A percentile compares a stretch with the other conserved stretches of the same genome.
Evolutionary conservation across 345 rosid genomes (phyloP).

Genomic region (Syzygium oleosum): DNA sequence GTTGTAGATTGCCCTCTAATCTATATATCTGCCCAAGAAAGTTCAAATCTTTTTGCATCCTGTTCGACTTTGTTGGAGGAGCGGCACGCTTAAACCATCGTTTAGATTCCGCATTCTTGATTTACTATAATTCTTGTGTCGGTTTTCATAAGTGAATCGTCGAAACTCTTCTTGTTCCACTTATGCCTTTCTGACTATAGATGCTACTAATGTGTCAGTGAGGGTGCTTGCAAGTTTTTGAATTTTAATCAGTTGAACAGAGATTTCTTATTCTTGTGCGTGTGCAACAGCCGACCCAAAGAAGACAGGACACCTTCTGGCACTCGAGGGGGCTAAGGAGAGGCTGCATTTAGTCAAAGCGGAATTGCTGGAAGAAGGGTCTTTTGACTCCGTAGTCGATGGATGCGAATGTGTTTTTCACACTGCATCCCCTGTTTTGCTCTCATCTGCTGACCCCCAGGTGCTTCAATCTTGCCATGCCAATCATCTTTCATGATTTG

Average conservation of each 20-base stretch:
- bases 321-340: slow-evolving; percentile 32
- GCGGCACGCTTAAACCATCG: not conserved
- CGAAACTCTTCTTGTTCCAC: not conserved
- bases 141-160: not conserved
- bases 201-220: not conserved
- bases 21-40: not conserved
- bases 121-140: not conserved
- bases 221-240: not conserved
- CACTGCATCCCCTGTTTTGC: slow-evolving; percentile 15
- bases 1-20: not conserved
- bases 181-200: not conserved
- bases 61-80: not conserved
- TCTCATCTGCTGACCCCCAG: slow-evolving; percentile 15
- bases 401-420: slow-evolving; percentile 29
- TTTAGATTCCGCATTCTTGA: not conserved
- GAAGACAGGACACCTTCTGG: slow-evolving; percentile 16
- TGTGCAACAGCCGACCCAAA: slow-evolving; percentile 19
- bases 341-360: slow-evolving; percentile 27
- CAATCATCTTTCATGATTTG: not conserved
- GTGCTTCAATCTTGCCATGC: not conserved
- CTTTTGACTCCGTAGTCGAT: slow-evolving; percentile 20
- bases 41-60: not conserved
- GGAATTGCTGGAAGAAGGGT: slow-evolving; percentile 20
- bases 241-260: not conserved
- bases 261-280: not conserved